A percentile compares a stretch with the other conserved stretches of the same genome.
Conservation (phyloP, 106 monocot species). For the Ottelia alismoides region DNA sequence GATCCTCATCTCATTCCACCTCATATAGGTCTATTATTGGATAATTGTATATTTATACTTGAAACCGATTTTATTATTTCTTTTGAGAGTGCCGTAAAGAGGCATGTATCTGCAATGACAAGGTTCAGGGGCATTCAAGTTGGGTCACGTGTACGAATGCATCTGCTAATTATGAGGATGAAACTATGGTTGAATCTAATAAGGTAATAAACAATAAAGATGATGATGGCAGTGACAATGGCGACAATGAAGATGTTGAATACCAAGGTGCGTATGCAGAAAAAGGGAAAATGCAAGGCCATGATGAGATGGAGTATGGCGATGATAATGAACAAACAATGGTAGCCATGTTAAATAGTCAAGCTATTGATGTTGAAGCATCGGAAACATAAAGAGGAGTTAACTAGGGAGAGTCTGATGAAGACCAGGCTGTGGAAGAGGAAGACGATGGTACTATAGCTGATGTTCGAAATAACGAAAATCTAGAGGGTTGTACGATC, state of each 20-base stretch:
- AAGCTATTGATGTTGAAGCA: constrained; percentile 23
- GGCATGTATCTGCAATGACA: constrained; percentile 39
- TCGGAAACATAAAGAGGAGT: constrained; percentile 43
- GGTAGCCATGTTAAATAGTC: constrained; percentile 6
- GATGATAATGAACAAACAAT: constrained; percentile 43
- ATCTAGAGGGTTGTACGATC: too few species aligned
- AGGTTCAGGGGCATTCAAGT: constrained; percentile 40
- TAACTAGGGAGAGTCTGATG: constrained; percentile 26
- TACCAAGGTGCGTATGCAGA: constrained; percentile 73
- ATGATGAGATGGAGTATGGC: constrained; percentile 92
- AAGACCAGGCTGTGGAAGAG: constrained; percentile 23
- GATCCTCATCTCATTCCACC: constrained; percentile 42
- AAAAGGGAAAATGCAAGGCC: constrained; percentile 52
- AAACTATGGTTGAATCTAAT: constrained; percentile 4
- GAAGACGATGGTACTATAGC: too few species aligned
- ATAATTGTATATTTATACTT: constrained; percentile 24
- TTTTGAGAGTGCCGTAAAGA: constrained; percentile 54
- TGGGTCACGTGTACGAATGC: constrained; percentile 11
- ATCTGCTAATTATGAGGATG: constrained; percentile 16
- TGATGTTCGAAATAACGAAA: too few species aligned
- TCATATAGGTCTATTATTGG: constrained; percentile 31
- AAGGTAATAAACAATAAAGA: constrained; percentile 6
- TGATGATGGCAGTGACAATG: constrained; percentile 25
- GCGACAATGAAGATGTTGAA: constrained; percentile 25
- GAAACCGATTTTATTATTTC: constrained; percentile 28